These are phyloP conservation scores for Rhizopus sp. DNA, from an alignment of 371 early-diverging fungal genomes.

Conservation along the genomic window DNA sequence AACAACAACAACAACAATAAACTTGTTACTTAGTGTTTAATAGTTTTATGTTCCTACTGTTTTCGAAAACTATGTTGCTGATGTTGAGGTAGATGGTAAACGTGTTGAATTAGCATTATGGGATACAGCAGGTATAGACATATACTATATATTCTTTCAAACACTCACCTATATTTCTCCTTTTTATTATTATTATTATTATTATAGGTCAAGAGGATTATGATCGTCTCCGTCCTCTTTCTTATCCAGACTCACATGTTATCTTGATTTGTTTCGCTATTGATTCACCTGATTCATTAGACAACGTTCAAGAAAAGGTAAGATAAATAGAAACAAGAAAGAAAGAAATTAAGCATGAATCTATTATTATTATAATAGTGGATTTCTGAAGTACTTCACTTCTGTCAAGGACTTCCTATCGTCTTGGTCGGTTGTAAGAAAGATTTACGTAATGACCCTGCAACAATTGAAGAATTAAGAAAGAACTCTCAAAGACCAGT, in stretches of 20 bases:
- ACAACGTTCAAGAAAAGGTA: slow-evolving; percentile 80
- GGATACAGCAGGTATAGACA: slow-evolving; percentile 76
- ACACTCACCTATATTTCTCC: not conserved
- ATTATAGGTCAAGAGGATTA: slow-evolving; percentile 75
- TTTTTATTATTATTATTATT: slow-evolving; percentile 1
- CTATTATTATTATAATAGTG: slow-evolving; percentile 55
- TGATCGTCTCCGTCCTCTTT: slow-evolving; percentile 78
- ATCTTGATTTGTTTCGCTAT: slow-evolving; percentile 86
- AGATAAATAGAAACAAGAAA: not conserved
- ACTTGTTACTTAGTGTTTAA: not conserved
- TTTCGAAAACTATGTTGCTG: slow-evolving; percentile 84
- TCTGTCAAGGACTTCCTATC: slow-evolving; percentile 82
- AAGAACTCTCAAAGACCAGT: slow-evolving; percentile 79
- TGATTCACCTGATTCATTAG: slow-evolving; percentile 73
- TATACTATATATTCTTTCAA: not conserved
- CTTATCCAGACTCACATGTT: slow-evolving; percentile 87
- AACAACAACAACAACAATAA: not conserved
- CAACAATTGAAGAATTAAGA: slow-evolving; percentile 70
- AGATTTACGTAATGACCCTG: slow-evolving; percentile 82
- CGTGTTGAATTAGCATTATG: slow-evolving; percentile 82
- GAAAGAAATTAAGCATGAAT: not conserved
- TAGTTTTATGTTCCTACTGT: slow-evolving; percentile 67
- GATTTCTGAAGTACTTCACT: slow-evolving; percentile 88
- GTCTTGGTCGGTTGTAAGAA: slow-evolving; percentile 87
- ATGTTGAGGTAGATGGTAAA: slow-evolving; percentile 75